These are phyloP conservation scores for Polygonum maritimum DNA, from an alignment of 148 eudicot species.

Conservation along the genomic window DNA sequence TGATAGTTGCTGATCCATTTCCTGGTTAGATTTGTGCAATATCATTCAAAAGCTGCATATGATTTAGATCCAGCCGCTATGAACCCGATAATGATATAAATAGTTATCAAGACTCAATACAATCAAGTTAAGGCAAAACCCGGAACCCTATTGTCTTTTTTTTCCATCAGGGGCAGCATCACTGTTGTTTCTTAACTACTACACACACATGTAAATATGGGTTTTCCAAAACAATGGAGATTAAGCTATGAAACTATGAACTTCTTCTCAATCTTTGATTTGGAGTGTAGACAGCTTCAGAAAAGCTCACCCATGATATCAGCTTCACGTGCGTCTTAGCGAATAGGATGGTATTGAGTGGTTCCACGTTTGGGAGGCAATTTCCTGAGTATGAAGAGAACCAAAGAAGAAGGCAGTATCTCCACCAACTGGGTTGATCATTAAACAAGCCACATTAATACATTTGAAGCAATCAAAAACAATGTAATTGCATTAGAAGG, in stretches of 20 bases:
- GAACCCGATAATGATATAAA: background rate
- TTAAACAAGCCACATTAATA: background rate
- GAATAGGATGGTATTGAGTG: constrained; percentile 73
- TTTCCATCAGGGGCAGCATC: too few species aligned
- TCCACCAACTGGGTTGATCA: constrained; percentile 59
- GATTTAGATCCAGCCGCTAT: background rate
- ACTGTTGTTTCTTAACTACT: background rate
- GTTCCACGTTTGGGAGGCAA: constrained; percentile 85
- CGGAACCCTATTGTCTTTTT: too few species aligned
- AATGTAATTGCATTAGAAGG: background rate
- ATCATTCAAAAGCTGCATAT: background rate
- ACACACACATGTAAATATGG: background rate
- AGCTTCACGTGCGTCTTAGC: constrained; percentile 17
- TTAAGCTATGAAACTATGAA: background rate
- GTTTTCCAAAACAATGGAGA: background rate
- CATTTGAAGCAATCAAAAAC: background rate
- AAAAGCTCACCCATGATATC: background rate
- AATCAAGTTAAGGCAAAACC: background rate
- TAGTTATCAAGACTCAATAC: background rate
- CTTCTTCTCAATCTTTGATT: background rate
- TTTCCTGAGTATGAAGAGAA: constrained; percentile 88
- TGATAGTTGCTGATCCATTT: background rate
- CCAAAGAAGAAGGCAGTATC: constrained; percentile 79
- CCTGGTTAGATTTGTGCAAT: background rate
- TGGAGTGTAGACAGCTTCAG: background rate